Evolutionary conservation across 2,329 filamentous ascomycete species (phyloP).

Genomic region (Thielaviopsis musarum): DNA sequence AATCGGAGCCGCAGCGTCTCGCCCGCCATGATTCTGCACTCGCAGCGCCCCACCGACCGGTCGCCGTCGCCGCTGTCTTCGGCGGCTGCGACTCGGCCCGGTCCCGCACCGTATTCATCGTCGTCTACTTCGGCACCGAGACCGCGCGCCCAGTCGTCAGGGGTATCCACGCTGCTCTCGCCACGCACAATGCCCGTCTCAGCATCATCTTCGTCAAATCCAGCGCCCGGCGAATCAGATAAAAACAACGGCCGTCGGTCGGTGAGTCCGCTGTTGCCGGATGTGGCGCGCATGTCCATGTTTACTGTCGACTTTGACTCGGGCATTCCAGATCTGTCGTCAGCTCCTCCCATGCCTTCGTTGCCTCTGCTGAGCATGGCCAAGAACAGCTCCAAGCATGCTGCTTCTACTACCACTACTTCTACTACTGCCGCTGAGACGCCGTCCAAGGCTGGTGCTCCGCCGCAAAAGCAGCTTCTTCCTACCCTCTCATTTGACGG

Average conservation of each 20-base stretch:
- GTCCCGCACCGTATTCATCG: no score
- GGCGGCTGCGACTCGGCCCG: neutral
- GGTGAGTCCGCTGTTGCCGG: constrained; percentile 39
- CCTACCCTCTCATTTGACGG: neutral
- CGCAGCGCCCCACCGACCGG: no score
- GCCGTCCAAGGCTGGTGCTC: neutral
- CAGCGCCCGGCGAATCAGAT: neutral
- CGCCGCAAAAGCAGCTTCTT: neutral
- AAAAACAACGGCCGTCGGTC: constrained; percentile 21
- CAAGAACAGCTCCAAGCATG: neutral
- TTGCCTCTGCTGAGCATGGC: constrained; percentile 9
- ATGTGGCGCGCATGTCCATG: constrained; percentile 39
- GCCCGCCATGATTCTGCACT: no score
- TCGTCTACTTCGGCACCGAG: no score
- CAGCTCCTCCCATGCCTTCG: constrained; percentile 16
- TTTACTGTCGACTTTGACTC: constrained; percentile 42
- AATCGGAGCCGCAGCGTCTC: no score
- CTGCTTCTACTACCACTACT: neutral
- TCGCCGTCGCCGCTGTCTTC: neutral
- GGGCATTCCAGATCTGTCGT: constrained; percentile 15
- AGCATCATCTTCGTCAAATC: no score
- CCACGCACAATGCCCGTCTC: no score
- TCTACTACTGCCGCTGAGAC: neutral
- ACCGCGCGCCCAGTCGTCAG: no score
- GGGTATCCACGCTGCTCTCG: no score